These are phyloP conservation scores for Calocybe gambosa DNA, from an alignment of 1,284 basidiomycete species.

Conservation along the genomic window DNA sequence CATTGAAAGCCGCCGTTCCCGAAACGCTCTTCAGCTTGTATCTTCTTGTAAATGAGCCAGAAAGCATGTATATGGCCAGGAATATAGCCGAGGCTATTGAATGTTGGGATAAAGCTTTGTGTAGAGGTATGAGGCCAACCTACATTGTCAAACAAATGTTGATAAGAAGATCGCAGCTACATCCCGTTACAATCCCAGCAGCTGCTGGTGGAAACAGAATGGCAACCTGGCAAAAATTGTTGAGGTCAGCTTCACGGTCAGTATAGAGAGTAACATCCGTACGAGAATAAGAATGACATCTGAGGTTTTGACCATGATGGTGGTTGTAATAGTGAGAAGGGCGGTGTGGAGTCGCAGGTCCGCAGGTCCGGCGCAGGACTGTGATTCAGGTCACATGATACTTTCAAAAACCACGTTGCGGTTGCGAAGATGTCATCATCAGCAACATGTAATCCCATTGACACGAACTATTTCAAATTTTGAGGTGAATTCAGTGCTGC, in stretches of 20 bases:
- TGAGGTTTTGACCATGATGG: constrained; percentile 41
- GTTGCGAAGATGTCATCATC: no score
- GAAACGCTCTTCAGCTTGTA: constrained; percentile 73
- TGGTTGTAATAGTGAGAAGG: constrained; percentile 9
- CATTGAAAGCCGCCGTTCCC: constrained; percentile 62
- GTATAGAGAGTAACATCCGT: no score
- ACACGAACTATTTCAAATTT: no score
- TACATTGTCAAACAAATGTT: constrained; percentile 72
- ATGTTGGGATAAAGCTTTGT: no score
- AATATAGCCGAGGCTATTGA: constrained; percentile 45
- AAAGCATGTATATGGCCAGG: constrained; percentile 69
- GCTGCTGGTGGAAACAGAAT: constrained; percentile 72
- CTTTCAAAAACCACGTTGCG: no score
- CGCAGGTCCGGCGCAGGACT: no score
- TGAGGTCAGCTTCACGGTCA: neutral
- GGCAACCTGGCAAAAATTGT: constrained; percentile 47
- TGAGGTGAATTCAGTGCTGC: no score
- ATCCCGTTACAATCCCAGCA: constrained; percentile 71
- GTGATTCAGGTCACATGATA: no score
- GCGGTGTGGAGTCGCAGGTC: neutral
- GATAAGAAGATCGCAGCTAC: constrained; percentile 75
- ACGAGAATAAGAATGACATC: constrained; percentile 56
- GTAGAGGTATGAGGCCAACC: constrained; percentile 16
- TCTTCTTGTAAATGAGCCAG: constrained; percentile 72
- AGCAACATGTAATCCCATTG: no score